Percentiles rank a stretch among this genome's conserved stretches.
phyloP scores from a whole-genome alignment of 192 early-diverging fungal species.

The Neocallimastix lanati region DNA sequence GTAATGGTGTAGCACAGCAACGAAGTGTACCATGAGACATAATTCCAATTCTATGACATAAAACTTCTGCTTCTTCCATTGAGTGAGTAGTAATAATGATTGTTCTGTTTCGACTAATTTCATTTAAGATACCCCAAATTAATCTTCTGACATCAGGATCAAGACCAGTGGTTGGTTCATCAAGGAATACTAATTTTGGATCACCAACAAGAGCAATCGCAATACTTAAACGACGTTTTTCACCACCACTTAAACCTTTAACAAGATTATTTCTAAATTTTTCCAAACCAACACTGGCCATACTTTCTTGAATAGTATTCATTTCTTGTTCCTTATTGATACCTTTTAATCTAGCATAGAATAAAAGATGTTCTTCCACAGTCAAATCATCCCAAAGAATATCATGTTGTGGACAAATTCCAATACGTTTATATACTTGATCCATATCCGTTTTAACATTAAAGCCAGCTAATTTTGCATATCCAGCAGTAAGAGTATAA shows the following conservation, averaged over 20 bases:
- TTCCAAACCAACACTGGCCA: slow-evolving; percentile 32
- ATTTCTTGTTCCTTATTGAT: slow-evolving; percentile 20
- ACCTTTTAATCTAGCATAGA: slow-evolving; percentile 51
- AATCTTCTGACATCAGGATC: slow-evolving; percentile 53
- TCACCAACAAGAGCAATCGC: slow-evolving; percentile 53
- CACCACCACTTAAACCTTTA: slow-evolving; percentile 51
- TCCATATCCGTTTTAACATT: slow-evolving; percentile 27
- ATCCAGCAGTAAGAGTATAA: slow-evolving; percentile 31
- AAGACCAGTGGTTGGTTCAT: slow-evolving; percentile 64
- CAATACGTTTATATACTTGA: slow-evolving; percentile 39
- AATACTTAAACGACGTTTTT: slow-evolving; percentile 54
- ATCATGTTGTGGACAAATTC: slow-evolving; percentile 54
- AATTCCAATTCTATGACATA: slow-evolving; percentile 56
- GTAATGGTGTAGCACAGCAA: slow-evolving; percentile 35
- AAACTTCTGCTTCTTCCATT: slow-evolving; percentile 62
- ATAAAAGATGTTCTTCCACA: slow-evolving; percentile 17
- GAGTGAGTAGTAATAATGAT: slow-evolving; percentile 31
- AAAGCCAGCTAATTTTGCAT: slow-evolving; percentile 31
- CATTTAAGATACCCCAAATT: slow-evolving; percentile 50
- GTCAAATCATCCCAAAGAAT: slow-evolving; percentile 60
- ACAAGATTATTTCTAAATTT: slow-evolving; percentile 31
- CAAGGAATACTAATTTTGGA: slow-evolving; percentile 52
- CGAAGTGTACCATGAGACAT: slow-evolving; percentile 53
- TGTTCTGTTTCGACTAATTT: slow-evolving; percentile 35
- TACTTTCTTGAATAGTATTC: slow-evolving; percentile 13